Evolutionary conservation across 345 rosid genomes (phyloP), one percentile per base, ranked within the genome.

Genomic region (Salix suchowensis): DNA sequence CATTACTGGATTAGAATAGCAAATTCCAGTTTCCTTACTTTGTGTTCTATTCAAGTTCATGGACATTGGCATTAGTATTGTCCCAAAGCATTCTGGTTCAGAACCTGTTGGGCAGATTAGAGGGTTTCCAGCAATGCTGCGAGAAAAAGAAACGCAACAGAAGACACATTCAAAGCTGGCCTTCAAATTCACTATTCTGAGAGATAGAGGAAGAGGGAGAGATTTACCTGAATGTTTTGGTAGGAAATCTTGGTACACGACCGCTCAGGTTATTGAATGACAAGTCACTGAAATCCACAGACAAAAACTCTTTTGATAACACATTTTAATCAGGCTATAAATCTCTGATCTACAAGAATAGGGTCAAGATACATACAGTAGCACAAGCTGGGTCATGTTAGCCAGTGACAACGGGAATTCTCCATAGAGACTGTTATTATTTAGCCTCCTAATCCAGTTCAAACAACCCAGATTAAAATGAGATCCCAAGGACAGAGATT

Each of bases 241-340:
- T 94, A 74, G 91, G 86, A 85, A 92, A 89, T 86, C 90, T 91
- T 61, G 98, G 93, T 24, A 93, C 91, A 24, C 94, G 96, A 39
- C 95, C 92, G 70, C 94, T 92, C 73, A 96, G 87, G 86, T 96
- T 96, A 81, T 96, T 96, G 91, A 74, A 90, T 37, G 99, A 96
- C 88, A 96, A 86, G 71, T 96, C 99, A 73, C 99, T 96, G 89
- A 55, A 81, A 77, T 30, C 16, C 71, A 40, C 46, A 80, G 61
- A 54, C 71, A 52, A 37, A 58, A 80, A 26, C 24, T 21, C 71
- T 2, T 36, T 72, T 68, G 52, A 26, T 6, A 42, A 42, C 36
- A 70, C 55, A 72, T 30, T 73, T 39, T 12, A 12, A 26, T 42
- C 68, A 14, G 26, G 11, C 26, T 15, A 19, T 37, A 67, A 72